Percentiles rank a stretch among this genome's conserved stretches.
Evolutionary conservation across 352 stramenopile genomes (phyloP).

Genomic region (Elongisporangium prolatum): DNA sequence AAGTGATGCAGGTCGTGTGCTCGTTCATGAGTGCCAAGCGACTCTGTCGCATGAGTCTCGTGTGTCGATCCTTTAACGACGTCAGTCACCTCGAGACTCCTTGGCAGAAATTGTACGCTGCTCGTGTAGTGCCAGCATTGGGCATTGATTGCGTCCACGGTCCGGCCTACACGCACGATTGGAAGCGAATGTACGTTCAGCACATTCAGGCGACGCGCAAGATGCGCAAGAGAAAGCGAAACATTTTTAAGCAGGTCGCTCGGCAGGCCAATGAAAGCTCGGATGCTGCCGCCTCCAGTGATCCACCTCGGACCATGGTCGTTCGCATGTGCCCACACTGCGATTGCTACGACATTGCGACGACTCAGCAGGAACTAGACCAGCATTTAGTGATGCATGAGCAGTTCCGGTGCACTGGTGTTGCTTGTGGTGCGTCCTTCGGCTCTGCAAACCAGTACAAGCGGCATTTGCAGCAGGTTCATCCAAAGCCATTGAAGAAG

Average conservation of each 20-base stretch:
- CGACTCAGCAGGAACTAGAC: conserved; percentile 12
- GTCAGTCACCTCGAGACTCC: conserved; percentile 26
- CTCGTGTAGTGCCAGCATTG: conserved; percentile 4
- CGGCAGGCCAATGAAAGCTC: conserved; percentile 1
- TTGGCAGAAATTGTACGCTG: conserved; percentile 41
- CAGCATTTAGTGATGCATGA: conserved; percentile 22
- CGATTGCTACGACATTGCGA: conserved; percentile 31
- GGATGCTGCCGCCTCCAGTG: neutral
- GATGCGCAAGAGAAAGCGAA: conserved; percentile 19
- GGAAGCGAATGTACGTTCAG: conserved; percentile 24
- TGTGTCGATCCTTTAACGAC: conserved; percentile 39
- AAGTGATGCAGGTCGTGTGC: conserved; percentile 65
- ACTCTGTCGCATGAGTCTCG: conserved; percentile 49
- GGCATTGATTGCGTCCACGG: conserved; percentile 22
- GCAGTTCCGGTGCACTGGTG: conserved; percentile 19
- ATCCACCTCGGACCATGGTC: neutral
- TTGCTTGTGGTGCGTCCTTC: conserved; percentile 28
- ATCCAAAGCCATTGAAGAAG: conserved; percentile 3
- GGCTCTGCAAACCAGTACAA: conserved; percentile 17
- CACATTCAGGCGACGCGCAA: conserved; percentile 16
- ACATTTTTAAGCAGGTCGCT: conserved; percentile 3
- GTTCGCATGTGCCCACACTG: conserved; percentile 36
- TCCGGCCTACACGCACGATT: conserved; percentile 26
- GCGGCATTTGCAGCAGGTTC: conserved; percentile 19
- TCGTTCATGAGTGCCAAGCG: conserved; percentile 73